phyloP scores from a whole-genome alignment of 371 early-diverging fungal species.

The Phascolomyces articulosus region DNA sequence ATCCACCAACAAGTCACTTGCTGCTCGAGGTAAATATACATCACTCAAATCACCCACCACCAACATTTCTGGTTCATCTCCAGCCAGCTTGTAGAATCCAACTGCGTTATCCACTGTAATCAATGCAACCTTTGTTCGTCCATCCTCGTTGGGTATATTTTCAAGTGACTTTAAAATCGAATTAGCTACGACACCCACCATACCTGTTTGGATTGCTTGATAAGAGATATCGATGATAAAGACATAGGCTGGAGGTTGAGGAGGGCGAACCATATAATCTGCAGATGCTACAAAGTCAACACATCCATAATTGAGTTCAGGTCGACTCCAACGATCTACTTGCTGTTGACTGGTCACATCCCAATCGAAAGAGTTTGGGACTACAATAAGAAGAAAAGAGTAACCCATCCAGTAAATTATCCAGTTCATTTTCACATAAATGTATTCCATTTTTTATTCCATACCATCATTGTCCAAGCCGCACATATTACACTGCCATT shows the following conservation, averaged over 20 bases:
- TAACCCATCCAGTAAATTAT: background rate
- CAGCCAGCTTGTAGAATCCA: conserved; percentile 77
- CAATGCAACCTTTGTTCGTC: conserved; percentile 76
- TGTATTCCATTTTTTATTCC: background rate
- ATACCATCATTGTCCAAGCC: conserved; percentile 76
- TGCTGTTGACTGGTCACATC: conserved; percentile 67
- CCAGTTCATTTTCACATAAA: background rate
- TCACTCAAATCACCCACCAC: conserved; percentile 81
- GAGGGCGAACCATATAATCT: conserved; percentile 68
- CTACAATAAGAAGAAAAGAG: conserved; percentile 44
- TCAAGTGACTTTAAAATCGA: conserved; percentile 71
- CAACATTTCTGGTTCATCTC: conserved; percentile 80
- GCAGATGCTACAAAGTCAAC: conserved; percentile 83
- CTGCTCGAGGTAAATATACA: conserved; percentile 69
- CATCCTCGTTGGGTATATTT: conserved; percentile 77
- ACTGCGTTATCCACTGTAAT: conserved; percentile 77
- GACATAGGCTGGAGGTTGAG: conserved; percentile 84
- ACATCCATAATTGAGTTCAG: conserved; percentile 72
- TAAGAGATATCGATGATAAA: conserved; percentile 84
- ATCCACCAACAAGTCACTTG: conserved; percentile 80
- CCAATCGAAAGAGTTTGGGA: conserved; percentile 80
- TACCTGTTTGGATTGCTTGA: conserved; percentile 71
- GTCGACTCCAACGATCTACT: conserved; percentile 71
- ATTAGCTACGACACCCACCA: conserved; percentile 54
- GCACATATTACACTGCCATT: conserved; percentile 90